A percentile compares a stretch with the other conserved stretches of the same genome.
phyloP scores from a whole-genome alignment of 768 basidiomycete genomes.

The Tephrocybe rancida region DNA sequence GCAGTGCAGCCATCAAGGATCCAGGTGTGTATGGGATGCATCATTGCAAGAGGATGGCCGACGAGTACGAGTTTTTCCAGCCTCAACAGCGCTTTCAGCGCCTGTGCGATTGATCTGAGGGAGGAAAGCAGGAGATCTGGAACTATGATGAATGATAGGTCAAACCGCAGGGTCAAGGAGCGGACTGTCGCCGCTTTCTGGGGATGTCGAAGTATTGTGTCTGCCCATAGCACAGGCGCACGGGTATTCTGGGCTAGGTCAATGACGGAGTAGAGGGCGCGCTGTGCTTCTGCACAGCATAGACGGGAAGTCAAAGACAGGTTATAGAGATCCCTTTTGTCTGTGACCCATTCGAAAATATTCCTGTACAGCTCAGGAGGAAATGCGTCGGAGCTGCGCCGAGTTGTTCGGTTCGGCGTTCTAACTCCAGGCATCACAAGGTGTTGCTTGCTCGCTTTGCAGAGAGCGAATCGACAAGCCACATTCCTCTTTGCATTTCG shows the following conservation, averaged over 20 bases:
- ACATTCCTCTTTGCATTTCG: not conserved
- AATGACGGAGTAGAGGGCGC: slow-evolving; percentile 16
- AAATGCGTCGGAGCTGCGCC: not conserved
- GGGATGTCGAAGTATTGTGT: slow-evolving; percentile 15
- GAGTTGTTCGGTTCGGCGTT: not conserved
- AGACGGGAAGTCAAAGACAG: slow-evolving; percentile 17
- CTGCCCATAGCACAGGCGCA: slow-evolving; percentile 19
- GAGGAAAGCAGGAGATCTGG: slow-evolving; percentile 18
- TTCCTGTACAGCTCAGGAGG: slow-evolving; percentile 19
- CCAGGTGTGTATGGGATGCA: slow-evolving; percentile 22
- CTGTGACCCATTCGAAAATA: slow-evolving; percentile 18
- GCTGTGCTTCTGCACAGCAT: slow-evolving; percentile 19
- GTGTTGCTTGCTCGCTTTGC: not conserved
- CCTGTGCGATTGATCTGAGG: slow-evolving; percentile 18
- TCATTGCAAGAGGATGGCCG: slow-evolving; percentile 22
- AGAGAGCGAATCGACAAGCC: not conserved
- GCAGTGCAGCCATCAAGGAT: slow-evolving; percentile 22
- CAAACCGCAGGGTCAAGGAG: slow-evolving; percentile 19
- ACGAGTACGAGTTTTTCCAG: slow-evolving; percentile 16
- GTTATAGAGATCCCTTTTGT: slow-evolving; percentile 17
- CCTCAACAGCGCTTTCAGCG: slow-evolving; percentile 14
- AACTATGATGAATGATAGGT: slow-evolving; percentile 21
- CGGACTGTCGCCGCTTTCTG: slow-evolving; percentile 16
- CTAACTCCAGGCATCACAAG: not conserved
- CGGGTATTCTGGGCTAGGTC: slow-evolving; percentile 18